These are phyloP conservation scores for Conticribra weissflogii DNA, from an alignment of 108 stramenopile genomes.

Conservation along the genomic window DNA sequence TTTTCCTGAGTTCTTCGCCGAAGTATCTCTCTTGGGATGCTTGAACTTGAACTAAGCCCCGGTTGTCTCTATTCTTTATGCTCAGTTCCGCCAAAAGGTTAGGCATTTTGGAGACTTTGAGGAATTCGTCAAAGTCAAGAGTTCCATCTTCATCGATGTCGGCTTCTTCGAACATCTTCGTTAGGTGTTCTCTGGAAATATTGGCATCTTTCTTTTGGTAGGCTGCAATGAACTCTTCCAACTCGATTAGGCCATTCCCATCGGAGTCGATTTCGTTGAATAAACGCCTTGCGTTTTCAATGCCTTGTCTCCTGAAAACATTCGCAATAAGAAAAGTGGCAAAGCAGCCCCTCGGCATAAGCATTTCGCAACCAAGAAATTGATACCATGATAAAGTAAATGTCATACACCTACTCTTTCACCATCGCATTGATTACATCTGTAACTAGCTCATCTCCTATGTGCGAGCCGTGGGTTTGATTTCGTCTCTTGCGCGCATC, in stretches of 20 bases:
- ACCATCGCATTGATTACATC: conserved; percentile 29
- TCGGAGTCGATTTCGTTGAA: conserved; percentile 46
- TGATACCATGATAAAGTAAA: not conserved
- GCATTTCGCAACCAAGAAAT: too few relatives aligned
- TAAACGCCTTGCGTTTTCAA: conserved; percentile 47
- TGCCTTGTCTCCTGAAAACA: conserved; percentile 27
- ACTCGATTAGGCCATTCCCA: conserved; percentile 32
- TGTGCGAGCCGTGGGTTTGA: conserved; percentile 8
- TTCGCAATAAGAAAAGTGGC: not conserved
- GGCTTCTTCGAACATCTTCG: conserved; percentile 45
- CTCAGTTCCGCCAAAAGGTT: conserved; percentile 34
- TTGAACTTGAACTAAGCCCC: conserved; percentile 47
- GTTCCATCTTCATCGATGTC: conserved; percentile 46
- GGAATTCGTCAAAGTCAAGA: conserved; percentile 55
- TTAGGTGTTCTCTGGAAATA: conserved; percentile 27
- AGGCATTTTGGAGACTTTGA: conserved; percentile 41
- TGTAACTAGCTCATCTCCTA: conserved; percentile 7
- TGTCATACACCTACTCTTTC: conserved; percentile 27
- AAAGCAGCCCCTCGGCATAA: not conserved
- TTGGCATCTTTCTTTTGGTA: conserved; percentile 46
- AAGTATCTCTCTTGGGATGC: conserved; percentile 48
- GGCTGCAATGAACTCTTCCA: conserved; percentile 43
- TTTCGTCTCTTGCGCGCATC: conserved; percentile 40
- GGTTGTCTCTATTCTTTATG: conserved; percentile 41
- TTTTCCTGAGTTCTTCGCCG: conserved; percentile 43